These are phyloP conservation scores for Pyrus pyrifolia DNA, from an alignment of 306 rosid genomes.

Conservation along the genomic window DNA sequence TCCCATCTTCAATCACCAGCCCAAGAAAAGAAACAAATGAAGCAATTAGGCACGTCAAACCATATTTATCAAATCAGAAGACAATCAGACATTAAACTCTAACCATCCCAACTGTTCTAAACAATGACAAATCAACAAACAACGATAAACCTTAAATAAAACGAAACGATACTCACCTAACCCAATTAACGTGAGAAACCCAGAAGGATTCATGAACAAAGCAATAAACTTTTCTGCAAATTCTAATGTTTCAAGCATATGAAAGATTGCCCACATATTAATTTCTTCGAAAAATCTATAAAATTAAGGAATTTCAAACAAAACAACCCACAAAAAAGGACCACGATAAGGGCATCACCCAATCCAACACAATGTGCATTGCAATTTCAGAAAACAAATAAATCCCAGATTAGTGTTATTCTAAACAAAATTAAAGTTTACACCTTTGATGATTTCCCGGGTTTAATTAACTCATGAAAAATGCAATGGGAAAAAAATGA, in stretches of 20 bases:
- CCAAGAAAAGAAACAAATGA: background rate
- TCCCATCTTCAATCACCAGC: conserved; percentile 18
- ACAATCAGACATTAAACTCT: conserved; percentile 23
- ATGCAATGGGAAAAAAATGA: too few relatives aligned
- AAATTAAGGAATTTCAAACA: background rate
- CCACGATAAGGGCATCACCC: background rate
- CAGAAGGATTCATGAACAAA: conserved; percentile 3
- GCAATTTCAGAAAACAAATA: background rate
- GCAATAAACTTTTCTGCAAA: background rate
- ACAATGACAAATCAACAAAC: conserved; percentile 34
- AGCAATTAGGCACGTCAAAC: conserved; percentile 11
- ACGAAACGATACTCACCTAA: conserved; percentile 2
- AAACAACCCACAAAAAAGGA: background rate
- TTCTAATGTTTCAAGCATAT: background rate
- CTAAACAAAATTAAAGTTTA: background rate
- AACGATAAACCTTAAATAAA: conserved; percentile 21
- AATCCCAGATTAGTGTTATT: background rate
- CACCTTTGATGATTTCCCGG: background rate
- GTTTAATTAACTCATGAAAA: background rate
- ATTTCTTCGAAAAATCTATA: background rate
- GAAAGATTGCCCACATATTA: background rate
- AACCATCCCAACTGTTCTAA: conserved; percentile 39
- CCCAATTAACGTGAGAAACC: conserved; percentile 10
- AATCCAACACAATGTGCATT: conserved; percentile 7
- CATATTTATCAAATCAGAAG: conserved; percentile 1